Base-by-base conservation (phyloP, 306 rosid species). In the Quercus alba region DNA sequence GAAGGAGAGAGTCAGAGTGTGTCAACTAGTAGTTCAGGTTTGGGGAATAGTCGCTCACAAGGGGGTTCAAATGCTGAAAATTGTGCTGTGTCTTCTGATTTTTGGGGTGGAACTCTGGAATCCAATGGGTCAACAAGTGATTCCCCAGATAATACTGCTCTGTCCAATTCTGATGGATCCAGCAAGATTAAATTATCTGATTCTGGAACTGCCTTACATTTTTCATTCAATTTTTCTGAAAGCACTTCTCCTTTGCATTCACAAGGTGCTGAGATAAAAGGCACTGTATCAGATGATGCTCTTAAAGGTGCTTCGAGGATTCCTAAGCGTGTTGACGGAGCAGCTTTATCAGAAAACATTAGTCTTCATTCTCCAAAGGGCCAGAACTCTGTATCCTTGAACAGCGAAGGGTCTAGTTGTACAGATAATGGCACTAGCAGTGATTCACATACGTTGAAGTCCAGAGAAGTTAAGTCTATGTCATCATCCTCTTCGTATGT, bases 51-150 rank as follows among this genome's bases (percentile, higher is more conserved):
- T 77, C 69, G 21, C 58, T 35, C 41, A 54, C 31, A 44, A 67
- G 85, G 81, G 78, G 89, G 68, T 80, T 73, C 84, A 41, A 76
- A 61, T 81, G 35, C 66, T 20, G 82, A 89, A 77, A 81, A 89
- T 63, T 67, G 81, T 74, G 19, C 56, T n/a, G 69, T 79, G 23
- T 80, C 84, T 80, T 86, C 99, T 78, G 91, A 83, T 77, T 95
- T 93, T 72, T 91, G 98, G 97, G 89, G 85, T 57, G 81, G 79
- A 69, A 70, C 90, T 80, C 87, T 90, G 19, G 82, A 88, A 64
- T 72, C 78, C 18, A 19, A 62, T 59, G 87, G 73, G 79, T 75
- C 80, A 38, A 26, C 73, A 55, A 82, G 52, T 21, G 84, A 86
- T 75, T 58, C 77, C 67, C 62, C 35, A 12, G 61, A 69, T 74